These are phyloP conservation scores for Verticillium isaacii DNA, from an alignment of 2,329 filamentous ascomycete genomes.

Conservation along the genomic window DNA sequence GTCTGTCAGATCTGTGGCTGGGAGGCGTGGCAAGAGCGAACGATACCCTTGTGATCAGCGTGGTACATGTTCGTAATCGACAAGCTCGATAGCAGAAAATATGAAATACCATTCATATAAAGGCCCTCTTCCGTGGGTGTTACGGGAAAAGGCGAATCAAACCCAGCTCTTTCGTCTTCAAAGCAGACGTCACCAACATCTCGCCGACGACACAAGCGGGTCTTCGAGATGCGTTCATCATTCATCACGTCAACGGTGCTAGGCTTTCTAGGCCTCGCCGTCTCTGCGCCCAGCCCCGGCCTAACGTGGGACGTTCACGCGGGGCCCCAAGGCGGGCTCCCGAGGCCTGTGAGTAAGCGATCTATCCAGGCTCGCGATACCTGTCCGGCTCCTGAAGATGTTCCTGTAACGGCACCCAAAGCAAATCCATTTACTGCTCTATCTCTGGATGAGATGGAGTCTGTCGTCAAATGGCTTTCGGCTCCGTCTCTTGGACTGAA, in stretches of 20 bases:
- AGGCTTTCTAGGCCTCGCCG: neutral
- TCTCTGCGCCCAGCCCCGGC: neutral
- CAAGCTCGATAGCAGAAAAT: neutral
- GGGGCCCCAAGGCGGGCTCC: neutral
- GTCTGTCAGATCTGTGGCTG: neutral
- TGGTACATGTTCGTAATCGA: neutral
- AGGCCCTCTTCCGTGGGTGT: neutral
- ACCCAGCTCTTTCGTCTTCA: neutral
- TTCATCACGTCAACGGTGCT: neutral
- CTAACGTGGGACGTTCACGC: neutral
- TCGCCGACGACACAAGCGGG: neutral
- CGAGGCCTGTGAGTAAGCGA: neutral
- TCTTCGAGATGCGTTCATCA: neutral
- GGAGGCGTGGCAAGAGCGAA: neutral
- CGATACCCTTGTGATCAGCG: neutral
- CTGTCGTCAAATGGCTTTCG: neutral
- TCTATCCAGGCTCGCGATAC: neutral
- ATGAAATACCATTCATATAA: neutral
- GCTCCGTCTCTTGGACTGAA: slow-evolving; percentile 8
- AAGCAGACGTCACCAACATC: neutral
- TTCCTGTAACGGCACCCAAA: slow-evolving; percentile 2
- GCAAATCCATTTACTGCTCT: slow-evolving; percentile 4
- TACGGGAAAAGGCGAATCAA: neutral
- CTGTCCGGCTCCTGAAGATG: slow-evolving; percentile 5
- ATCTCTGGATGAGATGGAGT: neutral